Percentiles rank a stretch among this genome's conserved stretches.
Conservation (phyloP, 164 flowering plant genomes). For the Annona squamosa region DNA sequence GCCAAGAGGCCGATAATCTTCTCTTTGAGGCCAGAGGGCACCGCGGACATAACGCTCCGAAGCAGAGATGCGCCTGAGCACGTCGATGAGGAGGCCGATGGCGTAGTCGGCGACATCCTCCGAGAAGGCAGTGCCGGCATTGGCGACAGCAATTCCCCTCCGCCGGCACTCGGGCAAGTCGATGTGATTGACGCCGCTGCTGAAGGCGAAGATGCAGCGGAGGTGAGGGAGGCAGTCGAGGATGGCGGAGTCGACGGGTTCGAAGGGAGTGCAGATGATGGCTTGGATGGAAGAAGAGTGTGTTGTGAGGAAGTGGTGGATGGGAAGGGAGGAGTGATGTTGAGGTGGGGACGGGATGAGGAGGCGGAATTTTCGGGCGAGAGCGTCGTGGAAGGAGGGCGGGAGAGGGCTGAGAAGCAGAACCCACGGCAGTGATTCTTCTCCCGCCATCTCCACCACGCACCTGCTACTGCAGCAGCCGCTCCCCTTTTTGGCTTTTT, state of each 20-base stretch:
- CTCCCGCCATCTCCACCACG: background rate
- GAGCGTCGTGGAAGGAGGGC: background rate
- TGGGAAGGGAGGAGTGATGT: slow-evolving; percentile 28
- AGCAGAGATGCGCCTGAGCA: slow-evolving; percentile 18
- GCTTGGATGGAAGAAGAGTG: slow-evolving; percentile 26
- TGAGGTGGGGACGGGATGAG: slow-evolving; percentile 15
- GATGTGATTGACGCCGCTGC: slow-evolving; percentile 44
- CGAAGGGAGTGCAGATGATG: slow-evolving; percentile 13
- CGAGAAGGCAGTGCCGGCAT: slow-evolving; percentile 35
- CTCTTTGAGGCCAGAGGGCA: slow-evolving; percentile 11
- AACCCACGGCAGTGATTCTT: background rate
- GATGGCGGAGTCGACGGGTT: slow-evolving; percentile 18
- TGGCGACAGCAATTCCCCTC: slow-evolving; percentile 36
- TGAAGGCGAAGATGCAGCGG: slow-evolving; percentile 18
- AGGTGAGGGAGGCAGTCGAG: slow-evolving; percentile 38
- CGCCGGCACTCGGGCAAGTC: slow-evolving; percentile 42
- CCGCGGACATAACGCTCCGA: slow-evolving; percentile 17
- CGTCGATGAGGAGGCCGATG: slow-evolving; percentile 34
- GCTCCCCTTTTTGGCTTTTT: background rate
- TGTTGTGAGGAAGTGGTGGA: slow-evolving; percentile 19
- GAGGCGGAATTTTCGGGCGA: slow-evolving; percentile 15
- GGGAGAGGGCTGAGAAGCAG: slow-evolving; percentile 1
- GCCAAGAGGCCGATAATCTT: slow-evolving; percentile 6
- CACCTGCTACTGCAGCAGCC: background rate
- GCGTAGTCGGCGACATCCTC: slow-evolving; percentile 49